Evolutionary conservation across 768 basidiomycete species (phyloP).

Genomic region (Pulveroboletus sp.): DNA sequence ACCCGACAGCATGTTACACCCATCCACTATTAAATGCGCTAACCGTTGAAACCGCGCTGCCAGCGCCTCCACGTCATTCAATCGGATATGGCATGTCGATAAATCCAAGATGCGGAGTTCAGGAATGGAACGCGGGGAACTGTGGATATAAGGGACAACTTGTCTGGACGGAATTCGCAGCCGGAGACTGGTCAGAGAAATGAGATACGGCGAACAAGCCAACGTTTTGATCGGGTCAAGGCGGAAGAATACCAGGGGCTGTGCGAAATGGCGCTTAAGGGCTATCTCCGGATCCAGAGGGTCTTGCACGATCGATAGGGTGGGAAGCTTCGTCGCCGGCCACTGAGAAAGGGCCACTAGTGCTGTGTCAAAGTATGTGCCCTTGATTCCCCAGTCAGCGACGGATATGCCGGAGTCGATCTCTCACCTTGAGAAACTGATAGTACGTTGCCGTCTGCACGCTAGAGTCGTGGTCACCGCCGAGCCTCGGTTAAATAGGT

Average conservation of each 20-base stretch:
- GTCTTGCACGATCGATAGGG: conserved; percentile 66
- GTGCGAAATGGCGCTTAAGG: conserved; percentile 52
- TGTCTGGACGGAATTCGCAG: conserved; percentile 71
- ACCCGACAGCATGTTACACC: conserved; percentile 51
- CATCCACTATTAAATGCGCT: conserved; percentile 68
- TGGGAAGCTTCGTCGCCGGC: conserved; percentile 43
- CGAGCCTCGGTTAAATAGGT: not conserved
- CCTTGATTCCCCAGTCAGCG: conserved; percentile 37
- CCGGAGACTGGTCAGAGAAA: conserved; percentile 50
- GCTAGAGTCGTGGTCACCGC: conserved; percentile 25
- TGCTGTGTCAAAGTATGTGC: conserved; percentile 79
- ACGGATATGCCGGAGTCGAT: not conserved
- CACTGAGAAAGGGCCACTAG: conserved; percentile 61
- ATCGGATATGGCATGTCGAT: conserved; percentile 60
- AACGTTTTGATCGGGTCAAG: conserved; percentile 55
- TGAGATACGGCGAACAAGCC: conserved; percentile 40
- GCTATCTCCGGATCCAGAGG: conserved; percentile 43
- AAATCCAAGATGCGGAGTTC: conserved; percentile 65
- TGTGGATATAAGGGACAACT: conserved; percentile 41
- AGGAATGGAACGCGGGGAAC: conserved; percentile 34
- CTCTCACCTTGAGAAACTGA: conserved; percentile 67
- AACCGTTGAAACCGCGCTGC: conserved; percentile 49
- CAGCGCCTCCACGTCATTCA: conserved; percentile 51
- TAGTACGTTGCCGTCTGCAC: conserved; percentile 74
- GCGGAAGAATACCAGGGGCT: conserved; percentile 83